Base-by-base conservation (phyloP, 1,284 basidiomycete species). In the Tranzscheliella williamsii region DNA sequence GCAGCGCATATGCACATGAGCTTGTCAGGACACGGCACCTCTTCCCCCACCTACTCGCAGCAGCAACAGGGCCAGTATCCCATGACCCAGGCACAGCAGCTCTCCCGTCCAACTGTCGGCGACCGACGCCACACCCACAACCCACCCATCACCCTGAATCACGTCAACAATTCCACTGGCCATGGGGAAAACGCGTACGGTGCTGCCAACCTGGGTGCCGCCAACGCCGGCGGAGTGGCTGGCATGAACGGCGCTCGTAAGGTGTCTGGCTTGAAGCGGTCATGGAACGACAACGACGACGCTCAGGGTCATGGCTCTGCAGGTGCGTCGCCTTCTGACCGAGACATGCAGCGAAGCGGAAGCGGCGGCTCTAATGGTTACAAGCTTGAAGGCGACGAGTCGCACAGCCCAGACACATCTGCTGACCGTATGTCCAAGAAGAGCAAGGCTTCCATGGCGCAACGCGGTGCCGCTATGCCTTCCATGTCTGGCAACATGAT, bases 311-410 rank as follows among this genome's bases (percentile, higher is more conserved):
- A 58, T 43, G 61, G 53, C 22, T 58, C 61, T 8, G 54, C 42
- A 4, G 51, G 42, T 15, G 54, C 50, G 13, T 58, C 61, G n/a
- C 54, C 61, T 9, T 54, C 61, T 20, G 61, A 64, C 3, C 45
- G 55, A 39, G 61, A 64, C 36, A 64, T 64, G 61, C 61, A 58
- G 44, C 54, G 61, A 42, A 64, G 45, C 41, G 61, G 61, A 22
- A 58, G 54, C 41, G 44, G 50, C 31, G 44, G 24, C 12, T 64
- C 61, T 6, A 54, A 43, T 24, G 55, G 61, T 36, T 58, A 58
- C 61, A 64, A 64, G 50, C 33, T 64, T 7, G 61, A 64, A 17
- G 54, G 54, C 35, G 61, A 64, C 13, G 51, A 57, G 17, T 30
- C 46, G 24, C 46, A 57, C 40, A 64, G 61, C 38, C 61, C 61